These are phyloP conservation scores for Paracamarosporium sp. DNA, from an alignment of 2,329 filamentous ascomycete genomes.

Conservation along the genomic window DNA sequence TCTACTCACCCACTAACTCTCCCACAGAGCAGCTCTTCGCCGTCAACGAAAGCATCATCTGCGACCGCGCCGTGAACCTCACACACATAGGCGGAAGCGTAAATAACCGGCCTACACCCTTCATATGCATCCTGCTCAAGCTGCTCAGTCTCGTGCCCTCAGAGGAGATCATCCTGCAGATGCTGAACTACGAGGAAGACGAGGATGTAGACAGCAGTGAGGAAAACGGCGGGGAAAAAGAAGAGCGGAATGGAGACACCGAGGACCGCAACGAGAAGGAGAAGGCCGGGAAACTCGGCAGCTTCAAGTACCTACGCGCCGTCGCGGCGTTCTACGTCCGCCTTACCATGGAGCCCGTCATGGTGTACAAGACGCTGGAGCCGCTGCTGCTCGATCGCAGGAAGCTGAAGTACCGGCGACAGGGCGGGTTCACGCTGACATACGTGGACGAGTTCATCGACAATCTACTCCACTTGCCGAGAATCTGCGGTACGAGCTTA, in stretches of 20 bases:
- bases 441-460: constrained; percentile 93
- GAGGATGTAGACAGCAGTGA: constrained; percentile 23
- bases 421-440: constrained; percentile 77
- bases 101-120: constrained; percentile 86
- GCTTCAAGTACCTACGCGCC: constrained; percentile 81
- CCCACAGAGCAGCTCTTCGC: constrained; percentile 99
- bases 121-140: constrained; percentile 94
- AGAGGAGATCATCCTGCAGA: constrained; percentile 79
- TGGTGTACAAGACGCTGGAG: constrained; percentile 82
- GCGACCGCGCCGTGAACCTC: constrained; percentile 88
- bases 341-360: constrained; percentile 80
- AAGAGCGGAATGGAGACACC: constrained; percentile 1
- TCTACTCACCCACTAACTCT: too few species aligned
- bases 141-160: constrained; percentile 85
- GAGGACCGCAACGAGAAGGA: constrained; percentile 1
- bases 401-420: constrained; percentile 79
- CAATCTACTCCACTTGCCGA: constrained; percentile 84
- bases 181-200: constrained; percentile 66
- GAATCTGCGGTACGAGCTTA: constrained; percentile 88
- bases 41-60: constrained; percentile 79
- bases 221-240: constrained; percentile 43
- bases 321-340: constrained; percentile 93
- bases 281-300: constrained; percentile 41
- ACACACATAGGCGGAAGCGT: constrained; percentile 85
- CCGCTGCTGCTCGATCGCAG: constrained; percentile 81